Base-by-base conservation (phyloP, 2,329 filamentous ascomycete species). In the Aspergillus latus region DNA sequence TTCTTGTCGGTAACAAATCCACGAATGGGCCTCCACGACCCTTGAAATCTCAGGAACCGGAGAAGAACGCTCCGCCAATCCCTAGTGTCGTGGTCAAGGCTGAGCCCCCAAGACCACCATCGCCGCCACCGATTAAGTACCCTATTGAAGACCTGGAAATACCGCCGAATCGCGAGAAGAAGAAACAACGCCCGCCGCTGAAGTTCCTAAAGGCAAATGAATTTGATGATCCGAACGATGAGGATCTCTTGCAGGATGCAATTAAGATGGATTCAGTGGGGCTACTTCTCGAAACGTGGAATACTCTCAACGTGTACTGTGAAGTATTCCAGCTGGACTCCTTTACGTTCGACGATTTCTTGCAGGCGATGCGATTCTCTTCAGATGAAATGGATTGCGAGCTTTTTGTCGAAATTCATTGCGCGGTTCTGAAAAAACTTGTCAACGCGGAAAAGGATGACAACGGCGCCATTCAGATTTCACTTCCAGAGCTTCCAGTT, bases 301-400 rank as follows among this genome's bases (percentile, higher is more conserved):
- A 97, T 66, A 97, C 92, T 0, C 81, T 99, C 34, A 99, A 97
- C 67, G 93, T 99, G n/a, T 97, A 97, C 70, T 96, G 92, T 68
- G 91, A 96, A 67, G 88, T 97, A 15, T 96, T 96, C 69, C 85
- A 90, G 67, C 81, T 99, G 28, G 94, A 99, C 72, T 97, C 93
- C 0, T 99, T 99, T 69, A 97, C 93, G 0, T 95, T 97, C 67
- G 94, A 99, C 71, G 94, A 99, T 72, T 97, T 92, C 66, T 82
- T 96, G 4, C 89, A 97, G 70, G 88, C 92, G 0, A 86, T 99
- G 80, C 83, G 87, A 48, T 88, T 92, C 56, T 83, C 88, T 0
- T 91, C 86, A 0, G 83, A 87, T 34, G 85, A 90, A 21, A 78
- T 85, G 0, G 87, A 88, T 6, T 94, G 94, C 51, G 88, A 97